Evolutionary conservation across 2,329 filamentous ascomycete species (phyloP).

Genomic region (Fusarium miscanthi): DNA sequence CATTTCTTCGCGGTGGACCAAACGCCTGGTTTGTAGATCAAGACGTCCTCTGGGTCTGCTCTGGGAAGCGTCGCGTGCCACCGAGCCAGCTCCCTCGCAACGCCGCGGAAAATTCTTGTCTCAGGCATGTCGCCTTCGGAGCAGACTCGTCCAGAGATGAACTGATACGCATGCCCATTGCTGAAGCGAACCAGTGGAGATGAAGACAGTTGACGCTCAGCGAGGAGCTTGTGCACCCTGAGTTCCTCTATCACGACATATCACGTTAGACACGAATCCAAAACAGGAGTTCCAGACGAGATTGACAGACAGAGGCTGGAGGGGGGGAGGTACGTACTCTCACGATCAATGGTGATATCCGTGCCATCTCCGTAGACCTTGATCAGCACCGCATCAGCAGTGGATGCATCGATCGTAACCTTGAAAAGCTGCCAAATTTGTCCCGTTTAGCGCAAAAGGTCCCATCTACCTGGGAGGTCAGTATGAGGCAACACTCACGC

Average conservation of each 20-base stretch:
- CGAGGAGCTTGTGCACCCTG: constrained; percentile 31
- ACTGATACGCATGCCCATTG: constrained; percentile 38
- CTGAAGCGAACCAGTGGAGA: constrained; percentile 33
- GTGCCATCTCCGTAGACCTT: constrained; percentile 42
- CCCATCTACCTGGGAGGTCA: neutral
- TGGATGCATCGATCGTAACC: constrained; percentile 1
- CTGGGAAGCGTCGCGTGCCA: constrained; percentile 32
- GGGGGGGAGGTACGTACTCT: constrained; percentile 20
- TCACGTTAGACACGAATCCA: constrained; percentile 22
- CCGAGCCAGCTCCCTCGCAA: constrained; percentile 34
- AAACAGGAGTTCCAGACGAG: constrained; percentile 6
- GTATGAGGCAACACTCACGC: constrained; percentile 13
- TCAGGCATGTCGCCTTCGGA: constrained; percentile 28
- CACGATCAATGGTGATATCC: constrained; percentile 36
- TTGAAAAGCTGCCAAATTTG: constrained; percentile 34
- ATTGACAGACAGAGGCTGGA: too few species aligned
- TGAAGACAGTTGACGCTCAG: constrained; percentile 30
- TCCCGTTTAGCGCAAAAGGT: neutral
- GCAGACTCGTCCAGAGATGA: constrained; percentile 29
- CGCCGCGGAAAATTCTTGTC: constrained; percentile 25
- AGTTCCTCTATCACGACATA: constrained; percentile 31
- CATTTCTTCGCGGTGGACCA: constrained; percentile 41
- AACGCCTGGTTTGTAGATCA: constrained; percentile 27
- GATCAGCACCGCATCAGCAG: constrained; percentile 18
- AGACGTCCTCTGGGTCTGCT: neutral